Percentiles rank a stretch among this genome's conserved stretches.
These are phyloP conservation scores for Agastache rugosa DNA, from an alignment of 257 asterid species.

Conservation along the genomic window DNA sequence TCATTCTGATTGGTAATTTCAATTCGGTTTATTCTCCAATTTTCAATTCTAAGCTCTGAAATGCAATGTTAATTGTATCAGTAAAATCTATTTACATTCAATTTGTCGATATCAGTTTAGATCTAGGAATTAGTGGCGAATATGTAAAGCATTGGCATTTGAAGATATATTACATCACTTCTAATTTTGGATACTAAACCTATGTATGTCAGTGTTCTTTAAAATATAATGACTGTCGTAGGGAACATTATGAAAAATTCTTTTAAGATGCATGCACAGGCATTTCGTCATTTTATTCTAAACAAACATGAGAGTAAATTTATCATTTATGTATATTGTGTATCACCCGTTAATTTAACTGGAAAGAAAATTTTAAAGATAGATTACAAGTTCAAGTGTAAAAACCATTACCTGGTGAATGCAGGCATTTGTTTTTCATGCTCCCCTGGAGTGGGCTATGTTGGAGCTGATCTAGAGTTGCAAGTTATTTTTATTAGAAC, in stretches of 20 bases:
- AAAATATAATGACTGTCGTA: not conserved
- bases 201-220: not conserved
- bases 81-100: conserved; percentile 1
- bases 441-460: conserved; percentile 14
- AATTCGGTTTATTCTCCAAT: not conserved
- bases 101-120: not conserved
- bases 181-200: not conserved
- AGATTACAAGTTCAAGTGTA: not conserved
- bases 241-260: not conserved
- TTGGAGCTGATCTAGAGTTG: conserved; percentile 24
- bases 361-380: no score
- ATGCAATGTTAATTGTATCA: conserved; percentile 2
- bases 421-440: conserved; percentile 22
- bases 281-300: not conserved
- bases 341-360: no score
- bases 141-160: not conserved
- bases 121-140: conserved; percentile 27
- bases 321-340: no score
- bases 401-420: conserved; percentile 14
- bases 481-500: not conserved
- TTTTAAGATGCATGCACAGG: not conserved
- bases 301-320: not conserved
- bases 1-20: conserved; percentile 1
- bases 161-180: not conserved
- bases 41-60: not conserved